Evolutionary conservation across 768 basidiomycete genomes (phyloP).

Genomic region (Sporobolomyces phaffii): DNA sequence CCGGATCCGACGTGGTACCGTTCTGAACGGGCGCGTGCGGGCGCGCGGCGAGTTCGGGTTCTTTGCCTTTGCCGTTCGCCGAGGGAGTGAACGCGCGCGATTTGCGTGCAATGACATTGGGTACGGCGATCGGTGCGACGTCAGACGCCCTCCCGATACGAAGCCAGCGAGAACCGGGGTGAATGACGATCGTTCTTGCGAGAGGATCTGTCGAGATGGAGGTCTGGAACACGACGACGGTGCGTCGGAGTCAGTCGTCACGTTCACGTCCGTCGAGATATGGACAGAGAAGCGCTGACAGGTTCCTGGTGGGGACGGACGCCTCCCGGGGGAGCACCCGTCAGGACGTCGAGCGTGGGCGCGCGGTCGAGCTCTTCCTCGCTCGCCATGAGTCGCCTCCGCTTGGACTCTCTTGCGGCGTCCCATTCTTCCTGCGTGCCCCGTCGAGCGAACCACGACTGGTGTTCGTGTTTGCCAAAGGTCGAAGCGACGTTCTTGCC

Average conservation of each 20-base stretch:
- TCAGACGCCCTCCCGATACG: constrained; percentile 42
- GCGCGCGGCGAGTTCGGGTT: neutral
- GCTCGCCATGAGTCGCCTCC: constrained; percentile 26
- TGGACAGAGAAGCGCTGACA: neutral
- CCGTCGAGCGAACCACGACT: constrained; percentile 30
- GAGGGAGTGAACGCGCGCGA: neutral
- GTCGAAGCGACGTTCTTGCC: constrained; percentile 39
- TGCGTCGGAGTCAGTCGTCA: no score
- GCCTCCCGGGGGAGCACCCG: neutral
- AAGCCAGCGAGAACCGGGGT: constrained; percentile 42
- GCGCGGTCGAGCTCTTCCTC: constrained; percentile 14
- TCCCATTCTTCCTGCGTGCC: constrained; percentile 16
- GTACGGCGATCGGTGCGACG: constrained; percentile 36
- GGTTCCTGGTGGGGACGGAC: neutral
- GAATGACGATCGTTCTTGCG: constrained; percentile 41
- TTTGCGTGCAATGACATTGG: constrained; percentile 41
- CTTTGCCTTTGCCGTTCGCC: constrained; percentile 5
- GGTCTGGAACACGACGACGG: neutral
- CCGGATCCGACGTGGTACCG: neutral
- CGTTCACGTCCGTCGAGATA: neutral
- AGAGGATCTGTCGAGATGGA: constrained; percentile 22
- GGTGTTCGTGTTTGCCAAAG: constrained; percentile 31
- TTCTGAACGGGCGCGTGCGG: neutral
- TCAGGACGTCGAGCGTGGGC: constrained; percentile 12
- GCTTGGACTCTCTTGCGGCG: constrained; percentile 24